Evolutionary conservation across 768 basidiomycete species (phyloP).

Genomic region (Pleurotus tuoliensis): DNA sequence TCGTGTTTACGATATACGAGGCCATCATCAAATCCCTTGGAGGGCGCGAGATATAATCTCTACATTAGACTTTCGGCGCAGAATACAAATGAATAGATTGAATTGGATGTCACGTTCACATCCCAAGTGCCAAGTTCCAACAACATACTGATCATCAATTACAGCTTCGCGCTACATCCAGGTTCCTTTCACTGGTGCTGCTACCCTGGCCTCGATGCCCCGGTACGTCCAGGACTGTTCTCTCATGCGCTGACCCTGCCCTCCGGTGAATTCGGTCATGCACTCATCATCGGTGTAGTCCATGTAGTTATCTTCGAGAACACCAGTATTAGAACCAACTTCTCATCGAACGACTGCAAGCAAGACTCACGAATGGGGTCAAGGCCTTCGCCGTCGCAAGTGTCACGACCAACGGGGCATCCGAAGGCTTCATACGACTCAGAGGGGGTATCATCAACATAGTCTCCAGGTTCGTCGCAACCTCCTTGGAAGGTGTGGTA

Average conservation of each 20-base stretch:
- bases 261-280: slow-evolving; percentile 25
- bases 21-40: slow-evolving; percentile 56
- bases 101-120: too few relatives aligned
- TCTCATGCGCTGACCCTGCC: slow-evolving; percentile 20
- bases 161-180: too few relatives aligned
- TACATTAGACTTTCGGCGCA: too few relatives aligned
- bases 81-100: too few relatives aligned
- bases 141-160: too few relatives aligned
- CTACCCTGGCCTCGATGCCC: background rate
- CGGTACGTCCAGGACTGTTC: slow-evolving; percentile 1
- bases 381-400: slow-evolving; percentile 22
- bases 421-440: slow-evolving; percentile 22
- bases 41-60: slow-evolving; percentile 10
- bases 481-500: slow-evolving; percentile 35
- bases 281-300: slow-evolving; percentile 28
- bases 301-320: slow-evolving; percentile 30
- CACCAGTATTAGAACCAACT: background rate
- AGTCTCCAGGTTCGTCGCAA: slow-evolving; percentile 20
- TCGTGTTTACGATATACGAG: slow-evolving; percentile 91
- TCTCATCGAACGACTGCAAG: background rate
- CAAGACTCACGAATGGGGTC: slow-evolving; percentile 29
- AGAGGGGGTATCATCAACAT: slow-evolving; percentile 24
- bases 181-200: background rate
- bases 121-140: too few relatives aligned
- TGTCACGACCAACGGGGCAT: slow-evolving; percentile 22